A percentile compares a stretch with the other conserved stretches of the same genome.
Conservation (phyloP, 345 rosid genomes). For the Arabidopsis thaliana region DNA sequence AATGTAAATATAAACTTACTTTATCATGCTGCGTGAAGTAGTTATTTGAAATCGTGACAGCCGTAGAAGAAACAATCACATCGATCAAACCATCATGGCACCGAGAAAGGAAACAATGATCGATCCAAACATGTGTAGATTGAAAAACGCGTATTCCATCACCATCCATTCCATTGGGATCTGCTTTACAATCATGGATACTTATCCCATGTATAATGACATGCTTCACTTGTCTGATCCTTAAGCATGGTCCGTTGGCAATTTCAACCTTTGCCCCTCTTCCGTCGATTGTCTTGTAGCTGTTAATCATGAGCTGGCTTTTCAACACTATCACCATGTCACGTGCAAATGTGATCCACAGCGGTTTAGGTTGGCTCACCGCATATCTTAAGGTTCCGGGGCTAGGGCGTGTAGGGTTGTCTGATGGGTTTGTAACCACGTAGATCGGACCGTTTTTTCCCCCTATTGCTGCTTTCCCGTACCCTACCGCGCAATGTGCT, state of each 20-base stretch:
- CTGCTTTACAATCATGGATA: conserved; percentile 70
- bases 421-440: conserved; percentile 58
- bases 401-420: conserved; percentile 61
- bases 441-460: conserved; percentile 74
- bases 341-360: conserved; percentile 75
- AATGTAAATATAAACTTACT: conserved; percentile 44
- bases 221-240: conserved; percentile 58
- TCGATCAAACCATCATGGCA: conserved; percentile 76
- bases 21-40: conserved; percentile 66
- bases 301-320: conserved; percentile 67
- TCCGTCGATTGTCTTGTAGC: conserved; percentile 85
- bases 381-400: conserved; percentile 75
- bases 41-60: conserved; percentile 76
- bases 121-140: conserved; percentile 77
- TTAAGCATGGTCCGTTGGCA: conserved; percentile 70
- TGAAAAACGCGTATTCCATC: conserved; percentile 67
- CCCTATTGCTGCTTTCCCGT: conserved; percentile 65
- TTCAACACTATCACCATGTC: conserved; percentile 72
- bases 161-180: conserved; percentile 56
- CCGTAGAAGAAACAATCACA: conserved; percentile 69
- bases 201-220: conserved; percentile 81
- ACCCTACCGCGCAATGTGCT: conserved; percentile 76
- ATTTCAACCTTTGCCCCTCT: conserved; percentile 81
- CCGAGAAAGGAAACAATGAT: conserved; percentile 69
- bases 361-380: conserved; percentile 61